Conservation (phyloP, 495 filamentous ascomycete genomes). For the Hyaloscypha variabilis region DNA sequence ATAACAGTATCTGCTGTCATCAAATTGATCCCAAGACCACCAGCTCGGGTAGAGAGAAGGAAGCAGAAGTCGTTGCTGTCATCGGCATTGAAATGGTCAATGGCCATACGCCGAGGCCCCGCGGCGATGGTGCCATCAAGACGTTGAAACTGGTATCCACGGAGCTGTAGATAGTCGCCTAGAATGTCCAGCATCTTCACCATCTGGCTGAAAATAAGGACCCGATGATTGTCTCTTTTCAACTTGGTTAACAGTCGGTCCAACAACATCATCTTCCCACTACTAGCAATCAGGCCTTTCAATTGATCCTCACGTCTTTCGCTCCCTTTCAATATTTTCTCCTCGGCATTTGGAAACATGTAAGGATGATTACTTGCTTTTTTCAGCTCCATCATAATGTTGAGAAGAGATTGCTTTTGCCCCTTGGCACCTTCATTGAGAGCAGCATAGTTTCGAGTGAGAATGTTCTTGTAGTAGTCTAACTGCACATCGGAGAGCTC, state of each 20-base stretch:
- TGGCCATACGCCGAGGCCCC: constrained; percentile 80
- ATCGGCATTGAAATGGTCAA: constrained; percentile 96
- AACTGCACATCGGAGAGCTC: constrained; percentile 94
- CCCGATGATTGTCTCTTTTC: constrained; percentile 88
- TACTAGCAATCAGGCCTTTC: constrained; percentile 89
- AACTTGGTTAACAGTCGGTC: constrained; percentile 91
- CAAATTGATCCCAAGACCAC: constrained; percentile 95
- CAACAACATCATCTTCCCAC: constrained; percentile 98
- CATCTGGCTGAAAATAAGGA: constrained; percentile 99
- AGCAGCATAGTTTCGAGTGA: constrained; percentile 94
- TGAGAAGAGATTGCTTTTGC: constrained; percentile 90
- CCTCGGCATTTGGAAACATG: constrained; percentile 93
- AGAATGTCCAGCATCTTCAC: constrained; percentile 98
- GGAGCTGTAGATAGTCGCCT: constrained; percentile 86
- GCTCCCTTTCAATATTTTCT: constrained; percentile 76
- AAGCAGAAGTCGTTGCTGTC: constrained; percentile 96
- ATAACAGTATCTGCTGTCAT: constrained; percentile 99
- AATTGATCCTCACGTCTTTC: constrained; percentile 83
- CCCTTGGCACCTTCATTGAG: constrained; percentile 87
- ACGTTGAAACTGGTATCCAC: constrained; percentile 89
- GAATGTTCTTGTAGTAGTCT: constrained; percentile 98
- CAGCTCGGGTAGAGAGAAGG: constrained; percentile 90
- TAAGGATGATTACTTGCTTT: constrained; percentile 98
- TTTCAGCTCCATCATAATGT: constrained; percentile 99
- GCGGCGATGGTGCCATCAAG: constrained; percentile 94